These are phyloP conservation scores for Lentinus polychrous DNA, from an alignment of 1,284 basidiomycete genomes.

Conservation along the genomic window DNA sequence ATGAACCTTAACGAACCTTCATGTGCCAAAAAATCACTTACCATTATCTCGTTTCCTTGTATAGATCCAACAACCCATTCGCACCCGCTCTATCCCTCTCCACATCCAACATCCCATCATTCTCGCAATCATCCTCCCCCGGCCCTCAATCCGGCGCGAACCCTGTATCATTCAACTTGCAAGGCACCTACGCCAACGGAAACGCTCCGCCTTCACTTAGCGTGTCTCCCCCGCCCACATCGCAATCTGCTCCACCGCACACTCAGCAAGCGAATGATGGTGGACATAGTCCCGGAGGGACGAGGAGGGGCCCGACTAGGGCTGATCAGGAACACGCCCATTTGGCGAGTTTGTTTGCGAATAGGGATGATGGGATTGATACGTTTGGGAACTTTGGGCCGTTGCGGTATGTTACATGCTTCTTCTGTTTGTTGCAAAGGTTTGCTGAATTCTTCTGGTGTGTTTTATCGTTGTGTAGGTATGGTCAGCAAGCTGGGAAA, in stretches of 20 bases:
- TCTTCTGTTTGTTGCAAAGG: not conserved
- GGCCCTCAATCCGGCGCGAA: slow-evolving; percentile 17
- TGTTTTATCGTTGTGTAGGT: slow-evolving; percentile 32
- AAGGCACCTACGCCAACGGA: slow-evolving; percentile 45
- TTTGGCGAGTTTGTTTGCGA: slow-evolving; percentile 77
- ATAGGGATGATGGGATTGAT: slow-evolving; percentile 84
- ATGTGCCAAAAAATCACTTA: too few species aligned
- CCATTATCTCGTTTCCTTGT: too few species aligned
- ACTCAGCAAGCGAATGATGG: slow-evolving; percentile 2
- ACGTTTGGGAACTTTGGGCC: slow-evolving; percentile 88
- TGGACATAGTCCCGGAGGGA: slow-evolving; percentile 12
- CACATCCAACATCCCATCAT: slow-evolving; percentile 10
- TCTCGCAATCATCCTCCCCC: slow-evolving; percentile 13
- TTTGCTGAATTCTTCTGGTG: not conserved
- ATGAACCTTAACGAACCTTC: not conserved
- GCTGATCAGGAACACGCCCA: slow-evolving; percentile 67
- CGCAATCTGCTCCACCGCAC: slow-evolving; percentile 23
- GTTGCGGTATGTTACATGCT: slow-evolving; percentile 45
- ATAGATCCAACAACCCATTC: slow-evolving; percentile 64
- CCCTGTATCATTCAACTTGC: slow-evolving; percentile 46
- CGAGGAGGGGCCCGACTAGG: slow-evolving; percentile 25
- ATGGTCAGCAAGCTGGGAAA: slow-evolving; percentile 59
- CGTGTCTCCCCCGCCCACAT: slow-evolving; percentile 25
- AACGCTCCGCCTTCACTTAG: slow-evolving; percentile 20
- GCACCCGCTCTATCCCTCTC: slow-evolving; percentile 16